phyloP scores from a whole-genome alignment of 2,329 filamentous ascomycete genomes.

The Epichloe brachyelytri region DNA sequence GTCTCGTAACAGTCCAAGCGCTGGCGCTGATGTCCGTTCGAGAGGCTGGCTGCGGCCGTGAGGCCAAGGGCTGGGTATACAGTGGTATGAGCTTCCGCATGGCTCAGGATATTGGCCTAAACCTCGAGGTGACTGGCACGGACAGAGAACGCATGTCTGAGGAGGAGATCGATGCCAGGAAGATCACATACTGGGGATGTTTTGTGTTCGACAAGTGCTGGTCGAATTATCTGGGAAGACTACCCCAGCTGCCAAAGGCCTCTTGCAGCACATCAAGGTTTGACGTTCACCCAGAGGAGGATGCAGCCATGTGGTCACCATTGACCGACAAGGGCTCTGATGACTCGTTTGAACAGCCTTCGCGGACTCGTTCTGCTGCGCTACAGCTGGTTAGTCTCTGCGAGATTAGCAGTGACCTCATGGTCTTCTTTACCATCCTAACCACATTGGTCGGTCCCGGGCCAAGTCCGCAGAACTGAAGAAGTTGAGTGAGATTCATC shows the following conservation, averaged over 20 bases:
- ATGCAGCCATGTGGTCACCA: constrained; percentile 73
- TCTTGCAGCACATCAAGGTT: constrained; percentile 78
- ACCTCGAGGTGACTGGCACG: constrained; percentile 63
- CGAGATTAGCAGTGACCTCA: constrained; percentile 85
- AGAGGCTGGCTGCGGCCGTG: constrained; percentile 85
- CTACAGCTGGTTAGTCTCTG: constrained; percentile 73
- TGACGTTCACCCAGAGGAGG: constrained; percentile 82
- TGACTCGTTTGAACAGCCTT: constrained; percentile 61
- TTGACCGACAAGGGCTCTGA: constrained; percentile 77
- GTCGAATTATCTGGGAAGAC: constrained; percentile 89
- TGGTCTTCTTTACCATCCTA: constrained; percentile 81
- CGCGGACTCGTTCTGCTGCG: constrained; percentile 68
- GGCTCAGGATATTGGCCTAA: constrained; percentile 87
- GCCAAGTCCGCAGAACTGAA: constrained; percentile 79
- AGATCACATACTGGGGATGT: constrained; percentile 94
- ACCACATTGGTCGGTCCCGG: constrained; percentile 45
- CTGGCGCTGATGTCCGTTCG: constrained; percentile 90
- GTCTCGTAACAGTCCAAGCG: constrained; percentile 82
- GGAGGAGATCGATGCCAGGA: constrained; percentile 74
- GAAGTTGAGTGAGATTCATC: constrained; percentile 83
- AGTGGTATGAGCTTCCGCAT: constrained; percentile 97
- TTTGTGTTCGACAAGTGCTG: constrained; percentile 98
- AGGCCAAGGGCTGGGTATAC: constrained; percentile 96
- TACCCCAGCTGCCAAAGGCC: constrained; percentile 71
- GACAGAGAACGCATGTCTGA: constrained; percentile 53